Evolutionary conservation across 345 rosid species (phyloP).

Genomic region (Syzygium oleosum): DNA sequence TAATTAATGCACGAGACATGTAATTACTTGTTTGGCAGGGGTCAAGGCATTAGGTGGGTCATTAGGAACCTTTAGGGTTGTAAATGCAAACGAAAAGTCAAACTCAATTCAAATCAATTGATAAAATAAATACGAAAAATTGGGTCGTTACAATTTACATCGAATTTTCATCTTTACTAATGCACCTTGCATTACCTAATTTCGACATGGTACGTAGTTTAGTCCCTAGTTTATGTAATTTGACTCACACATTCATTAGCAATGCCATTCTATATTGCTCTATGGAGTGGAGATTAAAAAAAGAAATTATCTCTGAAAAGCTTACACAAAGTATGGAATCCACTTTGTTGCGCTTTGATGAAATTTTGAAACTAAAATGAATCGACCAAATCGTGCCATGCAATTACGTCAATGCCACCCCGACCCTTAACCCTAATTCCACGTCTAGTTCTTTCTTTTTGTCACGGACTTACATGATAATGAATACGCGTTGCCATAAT

Average conservation of each 20-base stretch:
- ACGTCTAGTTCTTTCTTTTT: not conserved
- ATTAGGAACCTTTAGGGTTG: not conserved
- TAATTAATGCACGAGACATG: not conserved
- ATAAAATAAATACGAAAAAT: not conserved
- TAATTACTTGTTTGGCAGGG: not conserved
- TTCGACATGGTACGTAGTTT: not conserved
- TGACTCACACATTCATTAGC: not conserved
- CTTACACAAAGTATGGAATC: not conserved
- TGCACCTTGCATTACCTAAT: not conserved
- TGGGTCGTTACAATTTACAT: not conserved
- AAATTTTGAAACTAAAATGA: not conserved
- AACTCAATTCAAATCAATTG: not conserved
- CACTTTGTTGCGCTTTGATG: not conserved
- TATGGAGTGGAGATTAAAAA: not conserved
- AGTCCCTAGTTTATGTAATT: not conserved
- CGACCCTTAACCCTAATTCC: accelerated
- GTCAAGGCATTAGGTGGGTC: not conserved
- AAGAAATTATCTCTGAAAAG: not conserved
- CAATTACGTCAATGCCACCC: not conserved
- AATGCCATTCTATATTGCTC: not conserved
- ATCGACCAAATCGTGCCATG: not conserved
- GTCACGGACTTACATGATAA: accelerated
- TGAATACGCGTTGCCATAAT: not conserved
- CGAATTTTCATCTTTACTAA: not conserved
- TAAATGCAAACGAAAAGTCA: not conserved